Evolutionary conservation across 176 grass and related monocot genomes (phyloP).

Genomic region (Dactylis glomerata): DNA sequence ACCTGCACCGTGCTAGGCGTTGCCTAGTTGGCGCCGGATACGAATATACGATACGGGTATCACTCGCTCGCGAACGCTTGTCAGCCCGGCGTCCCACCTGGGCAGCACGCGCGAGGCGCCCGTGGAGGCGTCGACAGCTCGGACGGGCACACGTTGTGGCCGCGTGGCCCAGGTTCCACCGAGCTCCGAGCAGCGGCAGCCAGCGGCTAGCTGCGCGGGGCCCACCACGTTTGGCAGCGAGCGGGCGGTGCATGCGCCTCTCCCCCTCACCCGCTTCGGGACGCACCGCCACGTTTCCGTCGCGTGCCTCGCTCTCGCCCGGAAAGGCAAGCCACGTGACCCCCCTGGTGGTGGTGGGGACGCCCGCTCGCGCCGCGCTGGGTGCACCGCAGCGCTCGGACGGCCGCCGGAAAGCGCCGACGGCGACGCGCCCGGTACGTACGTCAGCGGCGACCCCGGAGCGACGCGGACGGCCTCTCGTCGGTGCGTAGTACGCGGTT

Average conservation of each 20-base stretch:
- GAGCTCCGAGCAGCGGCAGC: too few relatives aligned
- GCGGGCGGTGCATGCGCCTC: not conserved
- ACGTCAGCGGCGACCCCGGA: not conserved
- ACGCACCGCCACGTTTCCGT: conserved; percentile 6
- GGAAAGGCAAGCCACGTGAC: not conserved
- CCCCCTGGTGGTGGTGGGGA: not conserved
- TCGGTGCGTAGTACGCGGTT: not conserved
- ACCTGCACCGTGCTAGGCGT: too few relatives aligned
- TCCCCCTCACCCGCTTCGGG: not conserved
- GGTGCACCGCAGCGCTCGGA: conserved; percentile 33
- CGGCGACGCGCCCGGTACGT: not conserved
- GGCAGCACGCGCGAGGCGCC: too few relatives aligned
- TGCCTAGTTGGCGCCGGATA: too few relatives aligned
- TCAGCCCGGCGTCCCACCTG: too few relatives aligned
- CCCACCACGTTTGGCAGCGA: not conserved
- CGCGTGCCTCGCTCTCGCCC: not conserved
- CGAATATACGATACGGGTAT: too few relatives aligned
- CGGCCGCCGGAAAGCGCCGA: conserved; percentile 34
- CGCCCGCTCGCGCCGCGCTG: not conserved
- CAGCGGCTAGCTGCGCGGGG: not conserved
- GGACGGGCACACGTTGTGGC: too few relatives aligned
- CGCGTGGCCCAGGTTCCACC: too few relatives aligned
- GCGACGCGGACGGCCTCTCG: not conserved
- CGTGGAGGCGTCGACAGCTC: too few relatives aligned
- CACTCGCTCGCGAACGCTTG: too few relatives aligned